Evolutionary conservation across 805 yeast species (phyloP).

Genomic region (Kluyveromyces wickerhamii): DNA sequence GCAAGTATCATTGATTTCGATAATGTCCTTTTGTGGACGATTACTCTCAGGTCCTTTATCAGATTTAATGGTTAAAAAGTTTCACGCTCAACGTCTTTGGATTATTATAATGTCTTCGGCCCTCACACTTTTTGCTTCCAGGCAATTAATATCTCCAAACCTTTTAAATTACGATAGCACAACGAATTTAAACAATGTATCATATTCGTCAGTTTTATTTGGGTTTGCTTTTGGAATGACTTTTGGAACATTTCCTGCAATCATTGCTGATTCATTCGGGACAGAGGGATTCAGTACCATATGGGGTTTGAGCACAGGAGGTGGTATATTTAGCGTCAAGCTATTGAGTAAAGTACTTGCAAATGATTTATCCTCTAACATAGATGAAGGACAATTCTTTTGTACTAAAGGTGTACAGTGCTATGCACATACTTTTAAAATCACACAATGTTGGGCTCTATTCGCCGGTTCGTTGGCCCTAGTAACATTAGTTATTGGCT

Average conservation of each 20-base stretch:
- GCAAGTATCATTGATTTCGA: slow-evolving; percentile 61
- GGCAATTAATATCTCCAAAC: slow-evolving; percentile 30
- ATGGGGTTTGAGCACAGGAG: slow-evolving; percentile 71
- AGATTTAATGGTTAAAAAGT: slow-evolving; percentile 46
- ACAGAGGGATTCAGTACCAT: slow-evolving; percentile 59
- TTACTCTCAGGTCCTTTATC: slow-evolving; percentile 57
- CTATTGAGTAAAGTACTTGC: slow-evolving; percentile 51
- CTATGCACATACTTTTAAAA: slow-evolving; percentile 37
- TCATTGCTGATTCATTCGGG: slow-evolving; percentile 67
- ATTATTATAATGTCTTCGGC: slow-evolving; percentile 40
- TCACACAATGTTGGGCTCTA: slow-evolving; percentile 21
- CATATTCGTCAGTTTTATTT: slow-evolving; percentile 43
- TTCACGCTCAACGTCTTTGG: slow-evolving; percentile 58
- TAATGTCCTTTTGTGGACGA: slow-evolving; percentile 60
- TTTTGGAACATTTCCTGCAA: slow-evolving; percentile 70
- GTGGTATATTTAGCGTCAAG: slow-evolving; percentile 52
- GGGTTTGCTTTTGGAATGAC: slow-evolving; percentile 65
- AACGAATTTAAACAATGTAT: slow-evolving; percentile 34
- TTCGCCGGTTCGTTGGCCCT: slow-evolving; percentile 15
- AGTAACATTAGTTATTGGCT: slow-evolving; percentile 12
- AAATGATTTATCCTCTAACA: slow-evolving; percentile 38
- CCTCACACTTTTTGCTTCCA: slow-evolving; percentile 27
- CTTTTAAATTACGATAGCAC: slow-evolving; percentile 1
- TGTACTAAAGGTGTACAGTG: slow-evolving; percentile 41
- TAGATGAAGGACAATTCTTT: slow-evolving; percentile 34